A percentile compares a stretch with the other conserved stretches of the same genome.
Evolutionary conservation across 2,329 filamentous ascomycete species (phyloP).

Genomic region (Aspergillus brasiliensis): DNA sequence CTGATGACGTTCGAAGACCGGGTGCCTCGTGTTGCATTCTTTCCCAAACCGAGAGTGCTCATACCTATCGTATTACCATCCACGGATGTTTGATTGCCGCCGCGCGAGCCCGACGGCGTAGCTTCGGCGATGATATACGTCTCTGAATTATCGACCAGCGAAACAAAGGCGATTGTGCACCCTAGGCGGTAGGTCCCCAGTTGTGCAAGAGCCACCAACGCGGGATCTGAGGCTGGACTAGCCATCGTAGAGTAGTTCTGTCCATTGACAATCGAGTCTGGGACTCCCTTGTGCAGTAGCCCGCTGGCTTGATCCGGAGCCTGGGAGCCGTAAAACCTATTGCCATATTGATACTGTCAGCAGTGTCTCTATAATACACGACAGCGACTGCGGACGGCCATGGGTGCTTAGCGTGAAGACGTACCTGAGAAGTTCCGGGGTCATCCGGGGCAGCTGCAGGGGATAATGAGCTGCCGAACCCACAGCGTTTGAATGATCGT

Average conservation of each 20-base stretch:
- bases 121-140: conserved; percentile 56
- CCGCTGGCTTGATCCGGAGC: conserved; percentile 3
- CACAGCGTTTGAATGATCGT: neutral
- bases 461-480: conserved; percentile 10
- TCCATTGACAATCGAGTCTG: neutral
- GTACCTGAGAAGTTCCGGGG: conserved; percentile 18
- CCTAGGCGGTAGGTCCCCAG: conserved; percentile 49
- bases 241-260: neutral
- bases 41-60: conserved; percentile 12
- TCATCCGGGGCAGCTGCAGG: conserved; percentile 10
- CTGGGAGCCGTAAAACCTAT: conserved; percentile 10
- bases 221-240: conserved; percentile 21
- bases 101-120: conserved; percentile 37
- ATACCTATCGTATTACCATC: conserved; percentile 26
- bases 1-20: neutral
- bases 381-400: neutral
- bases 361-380: neutral
- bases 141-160: conserved; percentile 50
- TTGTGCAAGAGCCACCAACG: conserved; percentile 53
- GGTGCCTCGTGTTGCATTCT: neutral
- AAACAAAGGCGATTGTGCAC: conserved; percentile 48
- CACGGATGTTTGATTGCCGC: conserved; percentile 15
- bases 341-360: neutral
- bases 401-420: neutral
- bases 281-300: neutral